phyloP scores from a whole-genome alignment of 1,284 basidiomycete species.

The Phenoliferia sp. region DNA sequence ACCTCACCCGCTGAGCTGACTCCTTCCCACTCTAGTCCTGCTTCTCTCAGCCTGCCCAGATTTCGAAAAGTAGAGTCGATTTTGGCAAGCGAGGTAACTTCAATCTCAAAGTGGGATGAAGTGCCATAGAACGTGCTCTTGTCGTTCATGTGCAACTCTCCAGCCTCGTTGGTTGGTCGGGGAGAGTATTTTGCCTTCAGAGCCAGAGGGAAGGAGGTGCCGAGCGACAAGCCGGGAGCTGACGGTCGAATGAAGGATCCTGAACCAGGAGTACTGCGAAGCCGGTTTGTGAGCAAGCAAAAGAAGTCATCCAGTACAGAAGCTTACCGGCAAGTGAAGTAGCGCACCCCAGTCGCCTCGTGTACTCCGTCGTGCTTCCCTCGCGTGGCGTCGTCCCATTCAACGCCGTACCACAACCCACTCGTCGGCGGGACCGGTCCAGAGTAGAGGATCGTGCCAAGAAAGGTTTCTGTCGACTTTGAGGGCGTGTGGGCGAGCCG shows the following conservation, averaged over 20 bases:
- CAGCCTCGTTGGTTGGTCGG: constrained; percentile 48
- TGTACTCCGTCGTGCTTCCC: constrained; percentile 78
- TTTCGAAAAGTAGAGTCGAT: constrained; percentile 65
- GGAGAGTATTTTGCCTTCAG: constrained; percentile 62
- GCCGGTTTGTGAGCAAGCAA: neutral
- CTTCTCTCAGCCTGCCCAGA: constrained; percentile 64
- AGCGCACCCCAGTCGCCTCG: constrained; percentile 63
- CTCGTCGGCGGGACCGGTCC: constrained; percentile 62
- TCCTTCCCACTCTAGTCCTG: constrained; percentile 66
- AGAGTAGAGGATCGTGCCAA: constrained; percentile 60
- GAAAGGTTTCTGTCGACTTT: neutral
- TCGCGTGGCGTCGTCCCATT: constrained; percentile 80
- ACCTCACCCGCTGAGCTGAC: constrained; percentile 47
- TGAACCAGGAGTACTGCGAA: constrained; percentile 34
- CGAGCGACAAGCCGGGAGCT: constrained; percentile 41
- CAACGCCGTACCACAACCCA: constrained; percentile 83
- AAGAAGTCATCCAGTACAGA: neutral
- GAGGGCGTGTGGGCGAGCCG: too few species aligned
- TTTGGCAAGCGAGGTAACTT: constrained; percentile 75
- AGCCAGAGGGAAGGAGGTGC: constrained; percentile 68
- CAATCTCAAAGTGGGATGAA: constrained; percentile 57
- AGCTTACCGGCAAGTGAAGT: constrained; percentile 72
- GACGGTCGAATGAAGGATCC: constrained; percentile 39
- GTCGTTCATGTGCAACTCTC: constrained; percentile 40
- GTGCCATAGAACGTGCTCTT: constrained; percentile 44